A percentile compares a stretch with the other conserved stretches of the same genome.
These are phyloP conservation scores for Phialemoniopsis sp. DNA, from an alignment of 2,329 filamentous ascomycete genomes.

Conservation along the genomic window DNA sequence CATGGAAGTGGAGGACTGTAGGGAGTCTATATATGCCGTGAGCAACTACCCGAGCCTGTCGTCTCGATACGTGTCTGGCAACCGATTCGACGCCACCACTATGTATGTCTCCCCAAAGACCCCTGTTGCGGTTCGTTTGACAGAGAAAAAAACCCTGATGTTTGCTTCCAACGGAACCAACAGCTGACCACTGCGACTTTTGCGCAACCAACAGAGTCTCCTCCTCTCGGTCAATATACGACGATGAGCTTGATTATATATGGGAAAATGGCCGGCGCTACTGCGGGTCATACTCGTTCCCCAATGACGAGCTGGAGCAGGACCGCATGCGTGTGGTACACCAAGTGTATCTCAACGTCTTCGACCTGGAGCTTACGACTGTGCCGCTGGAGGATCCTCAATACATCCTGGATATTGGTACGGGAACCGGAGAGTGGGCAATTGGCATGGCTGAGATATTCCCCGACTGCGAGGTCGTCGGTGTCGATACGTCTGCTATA, in stretches of 20 bases:
- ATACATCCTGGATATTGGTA: conserved; percentile 54
- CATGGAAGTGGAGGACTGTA: conserved; percentile 15
- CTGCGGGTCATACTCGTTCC: conserved; percentile 55
- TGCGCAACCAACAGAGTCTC: conserved; percentile 16
- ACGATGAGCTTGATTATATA: conserved; percentile 38
- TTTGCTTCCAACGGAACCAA: too few relatives aligned
- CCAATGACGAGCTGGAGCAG: conserved; percentile 54
- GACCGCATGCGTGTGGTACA: conserved; percentile 25
- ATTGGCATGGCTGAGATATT: conserved; percentile 50
- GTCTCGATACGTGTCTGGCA: conserved; percentile 26
- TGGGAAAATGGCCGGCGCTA: conserved; percentile 57
- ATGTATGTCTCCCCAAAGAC: conserved; percentile 28
- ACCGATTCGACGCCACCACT: conserved; percentile 27
- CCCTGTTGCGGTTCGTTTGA: too few relatives aligned
- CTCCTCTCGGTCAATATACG: conserved; percentile 23
- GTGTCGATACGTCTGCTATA: conserved; percentile 56
- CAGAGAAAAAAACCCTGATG: too few relatives aligned
- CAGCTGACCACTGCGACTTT: not conserved
- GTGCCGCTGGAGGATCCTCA: conserved; percentile 27
- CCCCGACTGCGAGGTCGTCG: conserved; percentile 51
- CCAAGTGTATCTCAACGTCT: conserved; percentile 23
- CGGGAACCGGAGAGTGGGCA: conserved; percentile 50
- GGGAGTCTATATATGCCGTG: conserved; percentile 36
- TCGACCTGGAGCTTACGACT: conserved; percentile 24
- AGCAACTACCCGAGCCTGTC: conserved; percentile 33